Percentiles rank a stretch among this genome's conserved stretches.
Conservation (phyloP, 139 green algal genomes). For the Yamagishiella unicocca region DNA sequence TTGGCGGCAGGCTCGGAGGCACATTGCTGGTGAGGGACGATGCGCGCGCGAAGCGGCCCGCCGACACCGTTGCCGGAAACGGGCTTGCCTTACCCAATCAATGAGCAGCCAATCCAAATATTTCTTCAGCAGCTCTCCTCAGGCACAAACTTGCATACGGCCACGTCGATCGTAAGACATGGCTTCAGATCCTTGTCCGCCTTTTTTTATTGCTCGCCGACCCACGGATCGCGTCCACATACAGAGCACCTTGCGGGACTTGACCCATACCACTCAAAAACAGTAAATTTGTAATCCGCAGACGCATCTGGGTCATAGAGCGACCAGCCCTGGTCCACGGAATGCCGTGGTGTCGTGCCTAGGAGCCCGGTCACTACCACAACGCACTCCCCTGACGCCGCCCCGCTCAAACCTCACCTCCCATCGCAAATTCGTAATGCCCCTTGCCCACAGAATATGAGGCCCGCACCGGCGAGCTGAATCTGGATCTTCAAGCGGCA, state of each 20-base stretch:
- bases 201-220: too few relatives aligned
- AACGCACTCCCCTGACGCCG: background rate
- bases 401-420: background rate
- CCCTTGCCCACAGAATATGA: slow-evolving; percentile 6
- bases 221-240: too few relatives aligned
- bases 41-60: background rate
- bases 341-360: background rate
- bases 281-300: too few relatives aligned
- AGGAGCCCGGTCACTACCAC: background rate
- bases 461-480: slow-evolving; percentile 22
- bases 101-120: background rate
- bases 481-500: background rate
- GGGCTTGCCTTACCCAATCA: background rate
- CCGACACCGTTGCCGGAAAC: background rate
- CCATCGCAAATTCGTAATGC: background rate
- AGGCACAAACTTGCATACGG: background rate
- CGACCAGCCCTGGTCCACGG: background rate
- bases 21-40: slow-evolving; percentile 9
- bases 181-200: too few relatives aligned
- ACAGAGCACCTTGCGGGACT: too few relatives aligned
- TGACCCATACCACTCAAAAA: too few relatives aligned
- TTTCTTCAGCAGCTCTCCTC: background rate
- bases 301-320: too few relatives aligned
- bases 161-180: background rate
- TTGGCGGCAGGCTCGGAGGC: slow-evolving; percentile 31